A percentile compares a stretch with the other conserved stretches of the same genome.
These are phyloP conservation scores for Microbotryomycetes sp. DNA, from an alignment of 1,284 basidiomycete species.

Conservation along the genomic window DNA sequence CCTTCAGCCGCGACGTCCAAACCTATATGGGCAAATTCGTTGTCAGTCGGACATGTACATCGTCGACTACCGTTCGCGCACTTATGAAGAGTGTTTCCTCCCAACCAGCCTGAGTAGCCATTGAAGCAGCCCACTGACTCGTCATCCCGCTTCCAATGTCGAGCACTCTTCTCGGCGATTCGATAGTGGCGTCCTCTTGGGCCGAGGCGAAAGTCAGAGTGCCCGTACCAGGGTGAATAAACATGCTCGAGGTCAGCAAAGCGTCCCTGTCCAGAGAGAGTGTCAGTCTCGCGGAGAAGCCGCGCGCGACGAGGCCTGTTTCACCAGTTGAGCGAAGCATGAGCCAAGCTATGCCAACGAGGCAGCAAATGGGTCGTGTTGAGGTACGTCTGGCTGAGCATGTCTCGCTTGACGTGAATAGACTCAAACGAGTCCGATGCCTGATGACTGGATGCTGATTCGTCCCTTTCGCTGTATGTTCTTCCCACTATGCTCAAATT, in stretches of 20 bases:
- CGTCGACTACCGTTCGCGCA: no score
- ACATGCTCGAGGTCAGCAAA: conserved; percentile 1
- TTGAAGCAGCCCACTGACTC: conserved; percentile 4
- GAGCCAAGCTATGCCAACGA: conserved; percentile 49
- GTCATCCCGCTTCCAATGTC: conserved; percentile 15
- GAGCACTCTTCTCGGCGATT: conserved; percentile 7
- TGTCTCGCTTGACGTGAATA: not conserved
- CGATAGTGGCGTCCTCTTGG: not conserved
- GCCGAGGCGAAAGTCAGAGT: not conserved
- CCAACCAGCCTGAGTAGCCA: conserved; percentile 7
- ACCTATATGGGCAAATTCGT: not conserved
- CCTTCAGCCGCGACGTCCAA: conserved; percentile 9
- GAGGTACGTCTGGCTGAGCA: not conserved
- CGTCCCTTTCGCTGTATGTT: no score
- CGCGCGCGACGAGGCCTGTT: conserved; percentile 61
- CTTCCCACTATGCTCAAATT: no score
- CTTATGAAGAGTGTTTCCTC: conserved; percentile 13
- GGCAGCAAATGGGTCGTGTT: not conserved
- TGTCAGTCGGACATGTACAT: not conserved
- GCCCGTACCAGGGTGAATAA: not conserved
- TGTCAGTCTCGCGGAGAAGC: not conserved
- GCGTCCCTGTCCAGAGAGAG: conserved; percentile 9
- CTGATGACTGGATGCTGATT: not conserved
- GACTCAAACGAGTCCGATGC: not conserved
- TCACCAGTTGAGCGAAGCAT: conserved; percentile 43